Base-by-base conservation (phyloP, 2,329 filamentous ascomycete genomes). In the Cladophialophora exuberans region DNA sequence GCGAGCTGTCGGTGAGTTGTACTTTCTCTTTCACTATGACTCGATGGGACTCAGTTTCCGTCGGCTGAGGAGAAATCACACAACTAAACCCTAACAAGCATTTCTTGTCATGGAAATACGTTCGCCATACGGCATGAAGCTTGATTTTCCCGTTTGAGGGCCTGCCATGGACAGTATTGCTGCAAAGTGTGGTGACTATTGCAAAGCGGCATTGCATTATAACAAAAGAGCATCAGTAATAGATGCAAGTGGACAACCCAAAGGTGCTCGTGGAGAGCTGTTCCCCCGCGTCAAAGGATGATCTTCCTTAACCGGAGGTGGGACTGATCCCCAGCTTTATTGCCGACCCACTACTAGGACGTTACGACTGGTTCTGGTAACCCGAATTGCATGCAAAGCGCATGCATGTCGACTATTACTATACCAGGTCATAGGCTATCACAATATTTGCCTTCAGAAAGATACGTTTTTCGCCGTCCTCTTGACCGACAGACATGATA, bases 381-480 rank as follows among this genome's bases (percentile, higher is more conserved):
- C 17, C 39, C 42, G 22, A 54, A 33, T 33, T 42, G 44, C 26
- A 49, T 15, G 22, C 39, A 20, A 41, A 15, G 31, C 30, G 33
- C 20, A 39, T 42, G 35, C 0, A 20, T 25, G 18, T 26, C 15
- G 9, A 39, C 42, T 18, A n/a, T 22, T 36, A 36, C 42, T 43
- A 26, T 28, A 20, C 15, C 17, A 17, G 15, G 26, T 39, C 33
- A 49, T 39, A 49, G 35, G 15, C 46, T 49, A 49, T 49, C 39
- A 25, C n/a, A 15, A 26, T n/a, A 18, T 31, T 30, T 31, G 39
- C 22, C 30, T 20, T 51, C 28, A 22, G 11, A 13, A 20, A 25
- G 41, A 18, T 30, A 39, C 42, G 28, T 25, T 42, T 48, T 48
- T 54, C 51, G 51, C 51, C 51, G 43, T 45, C 33, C 4, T 48